These are phyloP conservation scores for Saussurea involucrata DNA, from an alignment of 129 eudicot genomes.

Conservation along the genomic window DNA sequence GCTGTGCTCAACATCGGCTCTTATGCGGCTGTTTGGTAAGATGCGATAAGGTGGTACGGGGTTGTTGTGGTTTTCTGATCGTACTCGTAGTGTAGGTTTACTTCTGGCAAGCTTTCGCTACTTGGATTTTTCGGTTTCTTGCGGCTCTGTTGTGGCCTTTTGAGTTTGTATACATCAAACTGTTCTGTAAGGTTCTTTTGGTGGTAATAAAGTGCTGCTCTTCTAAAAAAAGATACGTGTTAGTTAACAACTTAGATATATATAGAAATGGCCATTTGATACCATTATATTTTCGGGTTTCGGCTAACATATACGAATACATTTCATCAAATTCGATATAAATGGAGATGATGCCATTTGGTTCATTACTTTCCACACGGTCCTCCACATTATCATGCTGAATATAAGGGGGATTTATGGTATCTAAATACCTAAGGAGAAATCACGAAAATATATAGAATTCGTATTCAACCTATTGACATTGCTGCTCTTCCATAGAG, in stretches of 20 bases:
- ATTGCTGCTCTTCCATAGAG: conserved; percentile 8
- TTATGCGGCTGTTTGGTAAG: no score
- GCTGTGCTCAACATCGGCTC: no score
- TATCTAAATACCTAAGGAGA: background rate
- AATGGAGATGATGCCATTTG: background rate
- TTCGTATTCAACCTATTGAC: background rate
- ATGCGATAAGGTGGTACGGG: no score
- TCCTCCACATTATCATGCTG: conserved; percentile 15
- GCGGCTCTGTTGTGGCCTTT: no score
- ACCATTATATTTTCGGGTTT: background rate
- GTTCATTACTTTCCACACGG: conserved; percentile 11
- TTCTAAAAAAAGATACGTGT: no score
- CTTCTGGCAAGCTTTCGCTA: no score
- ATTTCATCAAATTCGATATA: background rate
- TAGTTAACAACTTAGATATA: background rate
- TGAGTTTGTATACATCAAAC: no score
- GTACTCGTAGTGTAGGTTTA: no score
- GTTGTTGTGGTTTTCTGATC: no score
- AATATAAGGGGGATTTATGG: conserved; percentile 15
- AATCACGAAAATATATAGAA: background rate
- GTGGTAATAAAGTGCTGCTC: no score
- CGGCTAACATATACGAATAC: background rate
- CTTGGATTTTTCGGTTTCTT: no score
- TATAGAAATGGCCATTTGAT: background rate
- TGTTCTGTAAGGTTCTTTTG: no score